These are phyloP conservation scores for Dendrocalamus sinicus DNA, from an alignment of 176 grass and related monocot species.

Conservation along the genomic window DNA sequence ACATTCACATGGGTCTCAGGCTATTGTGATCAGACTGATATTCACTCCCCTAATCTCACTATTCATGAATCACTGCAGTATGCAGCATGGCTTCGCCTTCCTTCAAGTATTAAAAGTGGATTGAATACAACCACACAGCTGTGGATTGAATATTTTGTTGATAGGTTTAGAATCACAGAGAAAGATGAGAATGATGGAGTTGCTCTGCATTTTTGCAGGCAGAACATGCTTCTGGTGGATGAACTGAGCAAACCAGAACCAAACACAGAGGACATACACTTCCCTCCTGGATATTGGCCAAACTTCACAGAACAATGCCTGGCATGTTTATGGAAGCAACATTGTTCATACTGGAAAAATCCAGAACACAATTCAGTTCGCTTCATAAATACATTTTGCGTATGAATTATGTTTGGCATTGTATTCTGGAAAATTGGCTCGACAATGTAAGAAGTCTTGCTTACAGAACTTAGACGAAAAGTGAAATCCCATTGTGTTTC, in stretches of 20 bases:
- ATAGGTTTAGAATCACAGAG: neutral
- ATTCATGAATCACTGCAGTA: too few species aligned
- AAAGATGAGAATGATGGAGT: neutral
- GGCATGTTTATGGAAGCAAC: slow-evolving; percentile 67
- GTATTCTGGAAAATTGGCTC: slow-evolving; percentile 65
- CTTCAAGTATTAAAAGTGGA: too few species aligned
- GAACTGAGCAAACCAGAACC: slow-evolving; percentile 51
- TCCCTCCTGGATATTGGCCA: slow-evolving; percentile 46
- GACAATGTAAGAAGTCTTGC: slow-evolving; percentile 46
- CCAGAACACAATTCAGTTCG: slow-evolving; percentile 60
- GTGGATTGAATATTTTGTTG: neutral
- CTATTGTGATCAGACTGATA: neutral
- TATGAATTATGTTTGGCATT: slow-evolving; percentile 53
- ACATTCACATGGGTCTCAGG: too few species aligned
- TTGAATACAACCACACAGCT: neutral
- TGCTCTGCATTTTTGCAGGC: slow-evolving; percentile 41
- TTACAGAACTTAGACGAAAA: too few species aligned
- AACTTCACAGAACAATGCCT: slow-evolving; percentile 50
- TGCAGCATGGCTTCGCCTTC: neutral
- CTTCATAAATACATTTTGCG: slow-evolving; percentile 54
- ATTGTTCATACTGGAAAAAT: slow-evolving; percentile 68
- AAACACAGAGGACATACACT: slow-evolving; percentile 53
- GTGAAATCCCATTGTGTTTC: neutral
- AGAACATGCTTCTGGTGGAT: slow-evolving; percentile 65
- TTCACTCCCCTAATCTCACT: neutral